phyloP scores from a whole-genome alignment of 495 filamentous ascomycete genomes.

The Acidomyces sp. region DNA sequence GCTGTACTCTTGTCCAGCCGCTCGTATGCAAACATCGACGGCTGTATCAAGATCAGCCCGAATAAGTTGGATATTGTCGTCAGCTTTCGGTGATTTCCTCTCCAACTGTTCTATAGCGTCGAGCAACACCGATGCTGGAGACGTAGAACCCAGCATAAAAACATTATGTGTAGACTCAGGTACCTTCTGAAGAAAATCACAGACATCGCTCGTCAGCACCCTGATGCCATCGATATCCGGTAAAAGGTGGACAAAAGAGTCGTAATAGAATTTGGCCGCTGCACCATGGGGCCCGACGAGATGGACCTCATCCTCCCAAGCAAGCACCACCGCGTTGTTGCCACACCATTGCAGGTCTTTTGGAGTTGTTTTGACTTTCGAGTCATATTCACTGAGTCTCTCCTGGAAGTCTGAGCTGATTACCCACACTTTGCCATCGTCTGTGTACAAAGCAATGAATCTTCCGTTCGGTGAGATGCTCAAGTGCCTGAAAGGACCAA shows the following conservation, averaged over 20 bases:
- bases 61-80: constrained; percentile 93
- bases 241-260: constrained; percentile 77
- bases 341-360: constrained; percentile 92
- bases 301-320: constrained; percentile 98
- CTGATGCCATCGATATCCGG: constrained; percentile 81
- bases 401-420: constrained; percentile 90
- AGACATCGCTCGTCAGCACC: constrained; percentile 77
- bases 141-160: constrained; percentile 74
- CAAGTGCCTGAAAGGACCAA: constrained; percentile 84
- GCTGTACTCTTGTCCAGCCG: constrained; percentile 83
- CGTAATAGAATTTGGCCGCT: constrained; percentile 68
- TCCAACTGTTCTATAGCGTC: constrained; percentile 89
- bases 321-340: constrained; percentile 83
- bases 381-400: constrained; percentile 83
- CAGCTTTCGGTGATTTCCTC: constrained; percentile 87
- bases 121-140: constrained; percentile 75
- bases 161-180: constrained; percentile 78
- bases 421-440: constrained; percentile 78
- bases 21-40: constrained; percentile 80
- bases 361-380: constrained; percentile 68
- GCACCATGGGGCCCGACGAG: constrained; percentile 75
- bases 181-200: constrained; percentile 90
- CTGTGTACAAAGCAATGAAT: constrained; percentile 74
- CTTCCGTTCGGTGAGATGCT: constrained; percentile 81
- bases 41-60: constrained; percentile 74